Evolutionary conservation across 1,284 basidiomycete genomes (phyloP).

Genomic region (Ganoderma meredithae): DNA sequence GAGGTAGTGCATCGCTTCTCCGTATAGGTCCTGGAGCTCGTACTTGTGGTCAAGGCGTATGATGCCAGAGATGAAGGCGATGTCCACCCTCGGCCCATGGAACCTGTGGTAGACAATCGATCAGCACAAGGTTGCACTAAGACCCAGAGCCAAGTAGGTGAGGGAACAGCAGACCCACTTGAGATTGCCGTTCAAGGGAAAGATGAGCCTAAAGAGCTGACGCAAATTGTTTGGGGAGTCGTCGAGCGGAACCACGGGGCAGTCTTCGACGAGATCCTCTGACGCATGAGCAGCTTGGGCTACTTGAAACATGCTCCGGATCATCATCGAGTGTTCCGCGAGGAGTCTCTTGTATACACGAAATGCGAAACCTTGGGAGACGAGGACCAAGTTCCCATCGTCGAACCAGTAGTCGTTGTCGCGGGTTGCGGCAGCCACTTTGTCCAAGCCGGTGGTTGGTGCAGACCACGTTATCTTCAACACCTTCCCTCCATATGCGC

Average conservation of each 20-base stretch:
- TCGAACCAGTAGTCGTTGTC: conserved; percentile 28
- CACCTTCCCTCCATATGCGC: neutral
- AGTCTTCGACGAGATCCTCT: conserved; percentile 26
- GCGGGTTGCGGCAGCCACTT: conserved; percentile 3
- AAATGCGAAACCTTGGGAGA: conserved; percentile 26
- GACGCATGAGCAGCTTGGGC: conserved; percentile 19
- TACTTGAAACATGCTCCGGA: conserved; percentile 32
- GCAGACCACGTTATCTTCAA: neutral
- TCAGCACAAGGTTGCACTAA: neutral
- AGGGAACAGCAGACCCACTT: neutral
- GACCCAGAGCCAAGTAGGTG: neutral
- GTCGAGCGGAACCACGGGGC: conserved; percentile 25
- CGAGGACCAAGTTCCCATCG: conserved; percentile 36
- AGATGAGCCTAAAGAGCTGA: conserved; percentile 17
- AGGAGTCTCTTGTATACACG: conserved; percentile 31
- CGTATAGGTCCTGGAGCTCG: conserved; percentile 16
- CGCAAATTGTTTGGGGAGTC: conserved; percentile 29
- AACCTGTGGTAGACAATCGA: neutral
- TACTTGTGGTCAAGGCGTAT: conserved; percentile 28
- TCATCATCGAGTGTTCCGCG: conserved; percentile 31
- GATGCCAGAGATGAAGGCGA: conserved; percentile 18
- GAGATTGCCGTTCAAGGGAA: conserved; percentile 8
- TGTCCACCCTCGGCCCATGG: conserved; percentile 13
- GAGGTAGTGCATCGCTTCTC: conserved; percentile 15
- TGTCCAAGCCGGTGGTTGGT: neutral